Conservation (phyloP, 1,284 basidiomycete species). For the Apiotrichum veenhuisii region DNA sequence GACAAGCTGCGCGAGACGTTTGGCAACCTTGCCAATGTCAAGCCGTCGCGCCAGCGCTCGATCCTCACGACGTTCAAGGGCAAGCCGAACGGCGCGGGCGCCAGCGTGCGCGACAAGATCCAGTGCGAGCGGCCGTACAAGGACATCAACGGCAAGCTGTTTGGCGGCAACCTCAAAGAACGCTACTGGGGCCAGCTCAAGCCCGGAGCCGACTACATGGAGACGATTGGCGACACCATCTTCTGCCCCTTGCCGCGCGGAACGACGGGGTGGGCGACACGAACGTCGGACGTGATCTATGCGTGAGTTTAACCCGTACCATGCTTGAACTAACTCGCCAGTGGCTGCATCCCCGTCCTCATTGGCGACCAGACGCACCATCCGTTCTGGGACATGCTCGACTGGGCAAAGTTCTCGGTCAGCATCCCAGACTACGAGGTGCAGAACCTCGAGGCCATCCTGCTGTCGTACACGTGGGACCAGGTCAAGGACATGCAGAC, state of each 20-base stretch:
- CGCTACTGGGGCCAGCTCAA: conserved; percentile 9
- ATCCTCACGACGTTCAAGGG: conserved; percentile 32
- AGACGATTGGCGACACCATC: conserved; percentile 39
- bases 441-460: conserved; percentile 40
- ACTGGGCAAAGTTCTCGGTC: conserved; percentile 47
- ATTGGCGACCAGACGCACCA: conserved; percentile 42
- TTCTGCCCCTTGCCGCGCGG: conserved; percentile 47
- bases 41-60: conserved; percentile 2
- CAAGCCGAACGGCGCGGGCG: conserved; percentile 26
- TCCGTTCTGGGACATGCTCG: conserved; percentile 47
- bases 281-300: conserved; percentile 46
- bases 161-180: conserved; percentile 4
- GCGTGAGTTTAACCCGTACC: conserved; percentile 14
- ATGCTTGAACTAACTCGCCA: neutral
- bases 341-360: conserved; percentile 49
- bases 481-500: conserved; percentile 40
- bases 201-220: conserved; percentile 32
- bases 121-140: conserved; percentile 22
- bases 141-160: conserved; percentile 3
- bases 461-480: conserved; percentile 31
- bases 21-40: conserved; percentile 13
- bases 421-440: conserved; percentile 37
- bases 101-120: conserved; percentile 24
- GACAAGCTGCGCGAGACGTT: conserved; percentile 27
- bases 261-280: conserved; percentile 40